Evolutionary conservation across 108 stramenopile genomes (phyloP).

Genomic region (Nitzschia palea): DNA sequence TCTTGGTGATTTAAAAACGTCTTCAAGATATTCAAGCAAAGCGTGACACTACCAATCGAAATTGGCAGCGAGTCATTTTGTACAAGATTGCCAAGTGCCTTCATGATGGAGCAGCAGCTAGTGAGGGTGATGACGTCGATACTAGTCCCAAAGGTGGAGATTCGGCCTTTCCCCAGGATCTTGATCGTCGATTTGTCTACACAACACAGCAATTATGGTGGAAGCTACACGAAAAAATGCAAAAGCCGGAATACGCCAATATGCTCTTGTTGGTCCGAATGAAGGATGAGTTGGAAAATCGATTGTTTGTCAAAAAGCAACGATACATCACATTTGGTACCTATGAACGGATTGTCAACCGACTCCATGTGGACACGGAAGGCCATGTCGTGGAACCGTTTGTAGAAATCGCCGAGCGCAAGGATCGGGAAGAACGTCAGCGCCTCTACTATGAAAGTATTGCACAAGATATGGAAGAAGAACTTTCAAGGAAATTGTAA

Average conservation of each 20-base stretch:
- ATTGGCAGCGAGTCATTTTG: conserved; percentile 85
- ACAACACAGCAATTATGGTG: conserved; percentile 81
- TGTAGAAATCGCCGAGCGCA: conserved; percentile 53
- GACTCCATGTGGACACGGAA: conserved; percentile 74
- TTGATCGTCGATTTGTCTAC: conserved; percentile 44
- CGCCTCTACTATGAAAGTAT: conserved; percentile 58
- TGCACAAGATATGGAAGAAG: conserved; percentile 58
- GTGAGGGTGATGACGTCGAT: conserved; percentile 7
- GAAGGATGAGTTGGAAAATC: conserved; percentile 68
- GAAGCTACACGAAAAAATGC: conserved; percentile 66
- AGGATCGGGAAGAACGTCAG: conserved; percentile 67
- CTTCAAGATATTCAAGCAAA: conserved; percentile 83
- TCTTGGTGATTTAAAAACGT: conserved; percentile 80
- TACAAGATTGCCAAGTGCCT: conserved; percentile 69
- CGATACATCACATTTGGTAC: conserved; percentile 54
- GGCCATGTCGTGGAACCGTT: conserved; percentile 82
- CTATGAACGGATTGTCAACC: conserved; percentile 69
- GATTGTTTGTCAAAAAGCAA: conserved; percentile 55
- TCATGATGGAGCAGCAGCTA: conserved; percentile 18
- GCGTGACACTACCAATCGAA: conserved; percentile 75
- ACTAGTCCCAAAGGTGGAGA: conserved; percentile 18
- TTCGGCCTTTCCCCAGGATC: conserved; percentile 29
- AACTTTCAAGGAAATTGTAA: too few species aligned
- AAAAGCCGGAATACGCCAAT: conserved; percentile 70
- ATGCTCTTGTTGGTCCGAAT: conserved; percentile 75